Percentiles rank a stretch among this genome's conserved stretches.
Evolutionary conservation across 2,329 filamentous ascomycete genomes (phyloP).

Genomic region (Plectosphaerella plurivora): DNA sequence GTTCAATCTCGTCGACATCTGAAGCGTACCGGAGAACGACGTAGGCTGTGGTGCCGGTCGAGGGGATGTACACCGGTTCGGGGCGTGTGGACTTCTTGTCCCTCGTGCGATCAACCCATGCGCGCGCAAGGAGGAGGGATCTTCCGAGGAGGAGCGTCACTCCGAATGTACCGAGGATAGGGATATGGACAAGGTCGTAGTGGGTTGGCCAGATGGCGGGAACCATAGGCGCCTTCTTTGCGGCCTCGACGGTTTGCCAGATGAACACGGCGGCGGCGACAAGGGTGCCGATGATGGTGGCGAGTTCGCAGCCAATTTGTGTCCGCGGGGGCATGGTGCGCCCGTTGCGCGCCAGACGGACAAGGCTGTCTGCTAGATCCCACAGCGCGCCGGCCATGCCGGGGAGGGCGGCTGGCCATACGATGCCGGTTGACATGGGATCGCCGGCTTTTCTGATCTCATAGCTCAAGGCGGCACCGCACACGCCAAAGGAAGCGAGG

Average conservation of each 20-base stretch:
- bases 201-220: background rate
- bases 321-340: background rate
- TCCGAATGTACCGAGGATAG: background rate
- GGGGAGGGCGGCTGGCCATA: background rate
- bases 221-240: background rate
- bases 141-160: conserved; percentile 7
- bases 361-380: background rate
- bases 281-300: background rate
- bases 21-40: conserved; percentile 12
- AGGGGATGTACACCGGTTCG: conserved; percentile 14
- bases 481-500: background rate
- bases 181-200: background rate
- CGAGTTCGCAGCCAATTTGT: background rate
- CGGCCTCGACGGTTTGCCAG: background rate
- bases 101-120: conserved; percentile 16
- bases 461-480: background rate
- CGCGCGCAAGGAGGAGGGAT: conserved; percentile 19
- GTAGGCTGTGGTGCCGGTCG: conserved; percentile 14
- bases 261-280: background rate
- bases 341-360: background rate
- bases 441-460: background rate
- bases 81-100: conserved; percentile 11
- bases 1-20: background rate
- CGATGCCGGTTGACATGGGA: background rate
- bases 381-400: background rate